These are phyloP conservation scores for Sclerotinia nivalis DNA, from an alignment of 2,329 filamentous ascomycete species.

Conservation along the genomic window DNA sequence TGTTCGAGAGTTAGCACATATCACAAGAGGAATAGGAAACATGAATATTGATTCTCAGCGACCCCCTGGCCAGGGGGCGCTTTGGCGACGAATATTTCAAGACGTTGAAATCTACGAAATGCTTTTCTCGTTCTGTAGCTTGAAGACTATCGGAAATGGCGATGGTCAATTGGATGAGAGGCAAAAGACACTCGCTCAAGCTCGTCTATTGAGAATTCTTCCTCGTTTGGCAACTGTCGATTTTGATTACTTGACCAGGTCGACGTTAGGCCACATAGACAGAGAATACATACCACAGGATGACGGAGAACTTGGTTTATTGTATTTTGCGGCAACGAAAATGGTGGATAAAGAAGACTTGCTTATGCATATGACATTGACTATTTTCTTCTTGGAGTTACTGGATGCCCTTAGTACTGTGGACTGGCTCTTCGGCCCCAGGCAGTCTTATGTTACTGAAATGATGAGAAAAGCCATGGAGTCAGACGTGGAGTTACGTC, in stretches of 20 bases:
- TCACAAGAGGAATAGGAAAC: slow-evolving; percentile 39
- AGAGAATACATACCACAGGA: slow-evolving; percentile 28
- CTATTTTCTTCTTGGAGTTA: slow-evolving; percentile 41
- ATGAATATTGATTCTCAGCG: slow-evolving; percentile 44
- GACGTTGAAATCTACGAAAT: slow-evolving; percentile 48
- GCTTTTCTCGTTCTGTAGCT: slow-evolving; percentile 47
- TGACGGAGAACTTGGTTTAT: slow-evolving; percentile 32
- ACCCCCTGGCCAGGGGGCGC: slow-evolving; percentile 50
- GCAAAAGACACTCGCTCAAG: slow-evolving; percentile 42
- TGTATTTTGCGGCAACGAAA: slow-evolving; percentile 39
- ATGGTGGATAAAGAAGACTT: slow-evolving; percentile 42
- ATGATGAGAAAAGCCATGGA: slow-evolving; percentile 36
- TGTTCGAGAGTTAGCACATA: slow-evolving; percentile 39
- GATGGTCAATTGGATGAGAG: slow-evolving; percentile 36
- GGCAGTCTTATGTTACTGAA: slow-evolving; percentile 35
- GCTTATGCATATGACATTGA: slow-evolving; percentile 42
- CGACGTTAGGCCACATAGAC: slow-evolving; percentile 38
- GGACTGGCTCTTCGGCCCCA: slow-evolving; percentile 33
- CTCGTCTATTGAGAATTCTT: slow-evolving; percentile 39
- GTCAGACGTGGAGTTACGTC: slow-evolving; percentile 35
- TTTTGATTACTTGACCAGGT: slow-evolving; percentile 34
- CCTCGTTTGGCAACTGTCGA: slow-evolving; percentile 39
- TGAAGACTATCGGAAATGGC: slow-evolving; percentile 29
- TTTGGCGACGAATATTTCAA: slow-evolving; percentile 57
- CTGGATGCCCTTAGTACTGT: slow-evolving; percentile 38